These are phyloP conservation scores for Cercospora sp. DNA, from an alignment of 2,329 filamentous ascomycete species.

Conservation along the genomic window DNA sequence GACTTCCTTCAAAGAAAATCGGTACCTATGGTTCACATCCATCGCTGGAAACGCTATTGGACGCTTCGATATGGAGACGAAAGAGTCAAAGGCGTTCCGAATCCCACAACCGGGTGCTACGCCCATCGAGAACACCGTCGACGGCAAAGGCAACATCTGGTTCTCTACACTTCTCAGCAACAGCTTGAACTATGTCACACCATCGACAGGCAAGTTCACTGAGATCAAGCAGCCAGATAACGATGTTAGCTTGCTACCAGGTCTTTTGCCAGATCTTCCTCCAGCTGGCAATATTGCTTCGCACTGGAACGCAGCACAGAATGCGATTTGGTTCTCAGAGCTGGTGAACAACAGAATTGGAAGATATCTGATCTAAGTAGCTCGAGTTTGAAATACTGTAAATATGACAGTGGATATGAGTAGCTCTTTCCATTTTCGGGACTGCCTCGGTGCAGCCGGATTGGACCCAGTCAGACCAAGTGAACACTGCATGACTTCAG, in stretches of 20 bases:
- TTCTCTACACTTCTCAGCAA: constrained; percentile 25
- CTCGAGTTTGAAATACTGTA: background rate
- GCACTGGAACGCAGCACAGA: constrained; percentile 23
- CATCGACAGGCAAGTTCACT: constrained; percentile 23
- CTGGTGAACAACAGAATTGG: constrained; percentile 25
- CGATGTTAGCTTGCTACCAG: constrained; percentile 16
- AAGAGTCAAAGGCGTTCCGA: constrained; percentile 19
- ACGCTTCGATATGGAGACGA: constrained; percentile 27
- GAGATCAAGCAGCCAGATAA: constrained; percentile 23
- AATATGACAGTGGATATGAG: background rate
- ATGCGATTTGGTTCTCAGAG: constrained; percentile 28
- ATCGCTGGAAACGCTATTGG: constrained; percentile 28
- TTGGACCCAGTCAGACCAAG: background rate
- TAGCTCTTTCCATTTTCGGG: background rate
- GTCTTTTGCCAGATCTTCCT: constrained; percentile 22
- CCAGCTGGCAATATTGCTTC: constrained; percentile 26
- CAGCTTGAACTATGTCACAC: constrained; percentile 27
- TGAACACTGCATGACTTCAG: background rate
- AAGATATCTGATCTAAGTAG: constrained; percentile 18
- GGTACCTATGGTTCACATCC: constrained; percentile 29
- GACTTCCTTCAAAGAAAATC: constrained; percentile 7
- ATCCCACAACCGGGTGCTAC: constrained; percentile 24
- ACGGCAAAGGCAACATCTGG: constrained; percentile 27
- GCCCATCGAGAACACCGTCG: constrained; percentile 26
- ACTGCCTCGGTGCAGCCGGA: background rate